These are phyloP conservation scores for Polyplosphaeria fusca DNA, from an alignment of 495 filamentous ascomycete species.

Conservation along the genomic window DNA sequence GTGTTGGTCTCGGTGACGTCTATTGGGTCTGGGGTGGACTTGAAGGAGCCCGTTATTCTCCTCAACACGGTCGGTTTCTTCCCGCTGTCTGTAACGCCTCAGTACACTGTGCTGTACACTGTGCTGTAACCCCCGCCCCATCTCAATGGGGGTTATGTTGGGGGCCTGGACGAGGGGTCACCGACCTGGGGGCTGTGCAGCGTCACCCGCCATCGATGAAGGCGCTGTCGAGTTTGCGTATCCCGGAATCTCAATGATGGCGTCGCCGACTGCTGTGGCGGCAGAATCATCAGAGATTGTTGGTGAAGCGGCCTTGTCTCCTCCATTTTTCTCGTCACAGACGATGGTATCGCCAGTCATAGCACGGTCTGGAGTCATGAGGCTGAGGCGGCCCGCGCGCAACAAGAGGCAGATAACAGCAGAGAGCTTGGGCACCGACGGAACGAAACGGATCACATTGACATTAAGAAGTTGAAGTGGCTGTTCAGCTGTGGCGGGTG, in stretches of 20 bases:
- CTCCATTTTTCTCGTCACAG: slow-evolving; percentile 10
- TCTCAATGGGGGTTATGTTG: no score
- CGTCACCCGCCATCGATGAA: slow-evolving; percentile 7
- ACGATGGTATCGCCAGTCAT: slow-evolving; percentile 35
- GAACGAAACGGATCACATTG: background rate
- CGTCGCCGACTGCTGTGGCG: slow-evolving; percentile 25
- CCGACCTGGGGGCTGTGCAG: slow-evolving; percentile 26
- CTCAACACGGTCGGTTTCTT: slow-evolving; percentile 18
- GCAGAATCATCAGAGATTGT: slow-evolving; percentile 22
- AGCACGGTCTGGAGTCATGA: slow-evolving; percentile 28
- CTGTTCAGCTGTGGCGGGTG: slow-evolving; percentile 22
- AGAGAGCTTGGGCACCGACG: background rate
- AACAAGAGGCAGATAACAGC: background rate
- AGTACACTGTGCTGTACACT: background rate
- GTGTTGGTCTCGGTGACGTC: slow-evolving; percentile 27
- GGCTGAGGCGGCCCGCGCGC: slow-evolving; percentile 13
- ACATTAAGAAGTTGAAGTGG: slow-evolving; percentile 18
- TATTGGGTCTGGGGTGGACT: slow-evolving; percentile 10
- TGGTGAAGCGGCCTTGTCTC: slow-evolving; percentile 14
- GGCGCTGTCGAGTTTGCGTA: background rate
- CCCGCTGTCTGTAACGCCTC: background rate
- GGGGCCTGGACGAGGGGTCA: slow-evolving; percentile 8
- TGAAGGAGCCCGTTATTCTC: slow-evolving; percentile 28
- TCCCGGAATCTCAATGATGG: slow-evolving; percentile 31
- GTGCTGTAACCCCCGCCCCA: background rate